Conservation (phyloP, 768 basidiomycete species). For the Serendipita sp. region DNA sequence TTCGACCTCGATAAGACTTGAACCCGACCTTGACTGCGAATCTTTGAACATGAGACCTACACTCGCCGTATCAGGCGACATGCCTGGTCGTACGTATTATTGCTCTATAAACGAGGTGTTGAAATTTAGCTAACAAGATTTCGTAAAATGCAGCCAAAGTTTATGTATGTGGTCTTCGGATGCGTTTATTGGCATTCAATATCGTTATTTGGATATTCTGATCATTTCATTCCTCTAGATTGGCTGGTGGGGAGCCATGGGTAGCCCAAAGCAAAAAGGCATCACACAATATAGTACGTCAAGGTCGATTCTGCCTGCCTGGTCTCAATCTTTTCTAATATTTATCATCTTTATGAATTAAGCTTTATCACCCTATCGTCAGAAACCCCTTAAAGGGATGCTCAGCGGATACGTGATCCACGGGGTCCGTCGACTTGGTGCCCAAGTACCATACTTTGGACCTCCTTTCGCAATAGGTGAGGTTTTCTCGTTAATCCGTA, state of each 20-base stretch:
- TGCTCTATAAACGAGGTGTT: background rate
- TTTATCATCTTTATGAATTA: background rate
- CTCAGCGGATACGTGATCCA: conserved; percentile 70
- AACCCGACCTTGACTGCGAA: background rate
- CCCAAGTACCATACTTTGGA: conserved; percentile 61
- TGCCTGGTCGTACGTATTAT: conserved; percentile 60
- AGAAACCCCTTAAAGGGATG: conserved; percentile 54
- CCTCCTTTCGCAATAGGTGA: conserved; percentile 62
- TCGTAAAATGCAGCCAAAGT: conserved; percentile 39
- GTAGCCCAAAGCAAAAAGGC: conserved; percentile 55
- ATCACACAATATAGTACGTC: conserved; percentile 56
- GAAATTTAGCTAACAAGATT: background rate
- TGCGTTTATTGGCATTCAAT: background rate
- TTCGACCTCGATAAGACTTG: background rate
- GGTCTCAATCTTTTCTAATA: background rate
- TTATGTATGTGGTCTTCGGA: conserved; percentile 47
- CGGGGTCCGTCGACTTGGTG: conserved; percentile 60
- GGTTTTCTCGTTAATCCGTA: no score
- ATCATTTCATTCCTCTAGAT: conserved; percentile 28
- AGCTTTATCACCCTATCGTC: conserved; percentile 77
- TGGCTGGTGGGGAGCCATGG: conserved; percentile 82
- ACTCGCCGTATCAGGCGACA: conserved; percentile 44
- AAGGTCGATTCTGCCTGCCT: background rate
- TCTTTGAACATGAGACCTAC: conserved; percentile 42
- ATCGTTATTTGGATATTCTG: background rate